phyloP scores from a whole-genome alignment of 345 rosid genomes.

The Tarenaya hassleriana region DNA sequence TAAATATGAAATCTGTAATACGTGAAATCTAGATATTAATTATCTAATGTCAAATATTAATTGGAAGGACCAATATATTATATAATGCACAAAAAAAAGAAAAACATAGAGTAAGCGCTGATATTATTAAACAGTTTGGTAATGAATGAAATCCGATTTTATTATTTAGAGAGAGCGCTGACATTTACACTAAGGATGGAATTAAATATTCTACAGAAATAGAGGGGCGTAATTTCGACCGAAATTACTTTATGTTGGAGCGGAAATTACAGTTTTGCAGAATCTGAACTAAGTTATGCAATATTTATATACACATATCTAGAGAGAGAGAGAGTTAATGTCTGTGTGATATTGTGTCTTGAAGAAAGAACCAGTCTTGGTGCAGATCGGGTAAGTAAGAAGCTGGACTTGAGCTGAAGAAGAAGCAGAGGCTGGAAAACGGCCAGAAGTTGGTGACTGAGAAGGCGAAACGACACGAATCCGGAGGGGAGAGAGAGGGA shows the following conservation, averaged over 20 bases:
- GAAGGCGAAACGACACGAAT: conserved; percentile 22
- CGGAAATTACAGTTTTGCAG: conserved; percentile 24
- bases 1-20: no score
- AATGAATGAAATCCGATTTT: background rate
- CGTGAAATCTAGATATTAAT: no score
- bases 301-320: background rate
- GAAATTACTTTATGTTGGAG: conserved; percentile 18
- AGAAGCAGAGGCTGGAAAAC: conserved; percentile 16
- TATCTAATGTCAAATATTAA: no score
- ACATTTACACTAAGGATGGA: background rate
- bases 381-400: conserved; percentile 11
- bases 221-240: conserved; percentile 9
- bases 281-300: conserved; percentile 5
- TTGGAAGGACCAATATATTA: no score
- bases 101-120: no score
- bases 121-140: no score
- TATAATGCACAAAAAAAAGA: no score
- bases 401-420: conserved; percentile 19
- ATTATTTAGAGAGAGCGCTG: no score
- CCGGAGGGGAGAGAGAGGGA: conserved; percentile 15
- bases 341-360: conserved; percentile 28
- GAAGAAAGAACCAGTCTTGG: conserved; percentile 25
- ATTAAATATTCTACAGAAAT: background rate
- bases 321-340: conserved; percentile 11
- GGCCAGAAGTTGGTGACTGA: conserved; percentile 25